Evolutionary conservation across 1,284 basidiomycete species (phyloP).

Genomic region (Cutaneotrichosporon mucoides): DNA sequence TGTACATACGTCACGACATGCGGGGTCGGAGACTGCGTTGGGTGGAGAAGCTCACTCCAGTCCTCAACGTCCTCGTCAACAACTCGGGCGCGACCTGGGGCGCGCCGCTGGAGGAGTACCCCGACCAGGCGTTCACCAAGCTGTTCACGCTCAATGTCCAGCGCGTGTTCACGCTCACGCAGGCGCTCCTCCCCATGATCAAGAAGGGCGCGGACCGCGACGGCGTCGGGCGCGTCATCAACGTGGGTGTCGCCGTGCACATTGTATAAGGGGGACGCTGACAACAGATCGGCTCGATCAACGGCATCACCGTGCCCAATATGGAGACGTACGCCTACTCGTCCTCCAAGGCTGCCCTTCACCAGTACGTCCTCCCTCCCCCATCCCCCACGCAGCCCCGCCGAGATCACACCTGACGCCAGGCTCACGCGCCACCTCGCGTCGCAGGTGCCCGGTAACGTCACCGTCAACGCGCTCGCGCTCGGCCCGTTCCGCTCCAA

Average conservation of each 20-base stretch:
- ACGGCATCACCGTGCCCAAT: slow-evolving; percentile 56
- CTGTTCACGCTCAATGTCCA: slow-evolving; percentile 64
- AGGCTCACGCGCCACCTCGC: slow-evolving; percentile 63
- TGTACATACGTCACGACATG: too few species aligned
- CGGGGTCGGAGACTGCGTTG: too few species aligned
- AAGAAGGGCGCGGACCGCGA: slow-evolving; percentile 55
- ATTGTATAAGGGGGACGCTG: not conserved
- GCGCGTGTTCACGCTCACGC: slow-evolving; percentile 65
- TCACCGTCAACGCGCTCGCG: slow-evolving; percentile 66
- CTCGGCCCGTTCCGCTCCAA: slow-evolving; percentile 54
- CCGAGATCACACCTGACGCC: not conserved
- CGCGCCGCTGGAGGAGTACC: slow-evolving; percentile 57
- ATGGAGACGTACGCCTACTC: slow-evolving; percentile 68
- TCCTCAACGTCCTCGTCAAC: slow-evolving; percentile 42
- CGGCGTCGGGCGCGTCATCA: slow-evolving; percentile 58
- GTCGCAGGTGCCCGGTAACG: slow-evolving; percentile 59
- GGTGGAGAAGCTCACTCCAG: not conserved
- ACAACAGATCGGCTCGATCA: slow-evolving; percentile 58
- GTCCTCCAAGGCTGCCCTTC: slow-evolving; percentile 58
- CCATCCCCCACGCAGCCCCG: not conserved
- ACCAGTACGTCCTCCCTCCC: slow-evolving; percentile 40
- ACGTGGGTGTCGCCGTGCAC: slow-evolving; percentile 36
- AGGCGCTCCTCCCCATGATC: slow-evolving; percentile 62
- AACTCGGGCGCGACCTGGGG: slow-evolving; percentile 68
- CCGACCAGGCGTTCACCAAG: slow-evolving; percentile 49